These are phyloP conservation scores for Ambrosia trifida DNA, from an alignment of 129 eudicot genomes.

Conservation along the genomic window DNA sequence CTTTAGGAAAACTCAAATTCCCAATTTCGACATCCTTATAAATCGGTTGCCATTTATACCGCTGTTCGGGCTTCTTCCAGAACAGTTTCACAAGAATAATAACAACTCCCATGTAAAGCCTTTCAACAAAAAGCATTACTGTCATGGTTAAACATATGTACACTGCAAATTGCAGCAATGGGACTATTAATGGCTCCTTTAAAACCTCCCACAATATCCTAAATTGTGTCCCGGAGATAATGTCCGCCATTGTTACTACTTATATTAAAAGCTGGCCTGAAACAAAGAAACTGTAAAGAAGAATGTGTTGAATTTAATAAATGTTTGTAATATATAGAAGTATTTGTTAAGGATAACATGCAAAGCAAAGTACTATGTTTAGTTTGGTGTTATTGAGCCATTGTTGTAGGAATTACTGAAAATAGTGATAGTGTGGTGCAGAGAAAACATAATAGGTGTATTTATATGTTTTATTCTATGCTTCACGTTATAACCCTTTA, in stretches of 20 bases:
- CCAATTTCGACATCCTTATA: conserved; percentile 65
- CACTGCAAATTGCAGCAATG: conserved; percentile 61
- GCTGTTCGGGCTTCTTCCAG: conserved; percentile 69
- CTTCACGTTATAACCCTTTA: too few species aligned
- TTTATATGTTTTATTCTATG: conserved; percentile 15
- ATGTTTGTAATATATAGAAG: conserved; percentile 11
- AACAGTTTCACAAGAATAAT: conserved; percentile 60
- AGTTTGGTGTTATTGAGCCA: conserved; percentile 25
- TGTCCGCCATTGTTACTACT: conserved; percentile 55
- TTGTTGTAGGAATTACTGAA: conserved; percentile 26
- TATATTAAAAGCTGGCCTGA: conserved; percentile 12
- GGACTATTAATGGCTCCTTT: conserved; percentile 64
- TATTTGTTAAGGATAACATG: neutral
- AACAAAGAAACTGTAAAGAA: conserved; percentile 30
- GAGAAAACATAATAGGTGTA: conserved; percentile 1
- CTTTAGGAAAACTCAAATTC: conserved; percentile 50
- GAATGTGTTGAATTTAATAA: neutral
- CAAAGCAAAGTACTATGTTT: conserved; percentile 14
- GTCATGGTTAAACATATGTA: conserved; percentile 58
- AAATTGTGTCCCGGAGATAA: conserved; percentile 53
- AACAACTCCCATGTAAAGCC: conserved; percentile 82
- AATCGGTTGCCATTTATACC: conserved; percentile 70
- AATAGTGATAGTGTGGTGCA: conserved; percentile 24
- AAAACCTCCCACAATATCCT: conserved; percentile 57
- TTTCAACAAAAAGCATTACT: conserved; percentile 68